These are phyloP conservation scores for Stenogyne calaminthoides DNA, from an alignment of 305 asterid genomes.

Conservation along the genomic window DNA sequence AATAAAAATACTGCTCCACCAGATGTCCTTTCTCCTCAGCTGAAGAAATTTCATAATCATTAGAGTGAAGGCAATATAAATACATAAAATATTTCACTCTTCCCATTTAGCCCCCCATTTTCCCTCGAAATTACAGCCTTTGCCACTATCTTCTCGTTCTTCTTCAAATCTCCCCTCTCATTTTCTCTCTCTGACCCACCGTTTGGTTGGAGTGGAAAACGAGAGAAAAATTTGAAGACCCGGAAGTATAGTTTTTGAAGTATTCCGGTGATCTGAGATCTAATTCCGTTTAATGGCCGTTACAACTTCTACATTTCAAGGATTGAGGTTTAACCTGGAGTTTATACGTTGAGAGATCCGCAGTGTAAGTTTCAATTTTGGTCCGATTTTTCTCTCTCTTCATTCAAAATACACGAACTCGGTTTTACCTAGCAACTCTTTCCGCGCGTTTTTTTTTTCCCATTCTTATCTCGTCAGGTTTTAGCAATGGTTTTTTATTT, in stretches of 20 bases:
- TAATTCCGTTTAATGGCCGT: constrained; percentile 27
- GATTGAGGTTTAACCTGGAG: constrained; percentile 13
- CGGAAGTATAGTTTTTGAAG: constrained; percentile 8
- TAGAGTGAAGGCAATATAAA: constrained; percentile 15
- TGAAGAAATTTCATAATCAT: constrained; percentile 33
- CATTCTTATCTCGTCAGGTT: constrained; percentile 20
- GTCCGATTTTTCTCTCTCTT: constrained; percentile 17
- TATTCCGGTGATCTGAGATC: constrained; percentile 44
- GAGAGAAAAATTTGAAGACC: not conserved
- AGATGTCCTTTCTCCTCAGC: constrained; percentile 27
- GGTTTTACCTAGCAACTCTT: not conserved
- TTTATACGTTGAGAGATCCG: constrained; percentile 32
- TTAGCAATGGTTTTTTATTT: constrained; percentile 6
- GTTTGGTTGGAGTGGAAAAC: constrained; percentile 33
- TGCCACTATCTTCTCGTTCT: constrained; percentile 39
- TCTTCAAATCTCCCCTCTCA: constrained; percentile 34
- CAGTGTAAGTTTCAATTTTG: constrained; percentile 29
- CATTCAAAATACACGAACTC: constrained; percentile 5
- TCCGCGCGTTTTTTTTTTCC: constrained; percentile 11
- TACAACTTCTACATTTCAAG: constrained; percentile 13
- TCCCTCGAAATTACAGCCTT: constrained; percentile 37
- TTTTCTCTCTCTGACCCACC: constrained; percentile 33
- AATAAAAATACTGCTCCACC: constrained; percentile 25
- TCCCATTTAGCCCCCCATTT: constrained; percentile 32
- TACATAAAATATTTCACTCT: not conserved